Base-by-base conservation (phyloP, 2,329 filamentous ascomycete genomes). In the Penicillium verrucosum region DNA sequence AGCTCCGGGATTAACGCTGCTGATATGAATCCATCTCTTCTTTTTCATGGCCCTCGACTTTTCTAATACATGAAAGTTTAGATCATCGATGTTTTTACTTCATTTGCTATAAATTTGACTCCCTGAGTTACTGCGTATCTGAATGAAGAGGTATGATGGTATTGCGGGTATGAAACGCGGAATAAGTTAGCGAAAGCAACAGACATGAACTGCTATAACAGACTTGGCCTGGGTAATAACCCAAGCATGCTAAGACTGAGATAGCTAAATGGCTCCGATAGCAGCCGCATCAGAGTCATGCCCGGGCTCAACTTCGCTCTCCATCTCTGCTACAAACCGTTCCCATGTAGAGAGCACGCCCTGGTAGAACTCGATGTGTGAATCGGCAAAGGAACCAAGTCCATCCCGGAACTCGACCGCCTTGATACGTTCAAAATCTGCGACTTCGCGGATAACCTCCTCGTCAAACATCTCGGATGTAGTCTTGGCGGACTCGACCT, bases 401-500 rank as follows among this genome's bases (percentile, higher is more conserved):
- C 94, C 92, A 62, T 88, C 84, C 73, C 90, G 90, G 75, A 99
- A 95, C 80, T 99, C 93, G 41, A 90, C 81, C 38, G 90, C 86
- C 80, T 99, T 99, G 81, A 97, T 97, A 55, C 92, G 85, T 77
- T 99, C 94, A 76, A 99, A 99, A 71, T 97, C 92, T 21, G 84
- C 83, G 0, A 97, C 90, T 73, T 99, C 94, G 68, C 90, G 89
- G 42, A 97, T 89, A 1, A 97, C 93, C 75, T 97, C 92, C 70
- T 97, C 92, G 74, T 97, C 94, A 68, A 99, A 99, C 71, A 91
- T 88, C 75, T 97, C 92, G 49, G 88, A 91, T 14, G 89, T 90
- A 69, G 87, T 89, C 75, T 92, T 92, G 6, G 94, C 90, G 43
- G 85, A 84, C 74, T 97, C 93, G 0, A 96, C 93, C 73, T 96